Conservation (phyloP, 2,329 filamentous ascomycete genomes). For the Daldinia eschscholtzii region DNA sequence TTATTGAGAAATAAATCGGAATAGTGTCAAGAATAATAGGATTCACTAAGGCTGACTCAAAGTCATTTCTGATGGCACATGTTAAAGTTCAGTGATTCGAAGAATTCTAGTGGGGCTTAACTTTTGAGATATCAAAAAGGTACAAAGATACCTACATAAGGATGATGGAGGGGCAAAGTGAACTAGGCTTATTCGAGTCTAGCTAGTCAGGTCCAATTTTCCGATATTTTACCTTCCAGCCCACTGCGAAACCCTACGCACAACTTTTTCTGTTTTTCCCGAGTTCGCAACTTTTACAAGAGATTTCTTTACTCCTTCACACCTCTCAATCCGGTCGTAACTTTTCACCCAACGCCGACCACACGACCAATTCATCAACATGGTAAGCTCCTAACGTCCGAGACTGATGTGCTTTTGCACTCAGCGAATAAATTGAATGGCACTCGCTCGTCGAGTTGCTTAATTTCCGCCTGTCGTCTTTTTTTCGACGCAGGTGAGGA, state of each 20-base stretch:
- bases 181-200: conserved; percentile 29
- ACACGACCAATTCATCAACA: conserved; percentile 65
- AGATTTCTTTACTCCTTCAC: conserved; percentile 52
- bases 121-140: not conserved
- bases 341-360: conserved; percentile 61
- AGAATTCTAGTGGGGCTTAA: conserved; percentile 40
- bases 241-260: conserved; percentile 48
- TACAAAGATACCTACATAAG: conserved; percentile 16
- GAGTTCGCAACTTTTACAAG: conserved; percentile 47
- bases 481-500: conserved; percentile 66
- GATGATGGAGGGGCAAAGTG: conserved; percentile 39
- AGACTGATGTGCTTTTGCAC: conserved; percentile 53
- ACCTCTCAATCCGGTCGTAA: conserved; percentile 55
- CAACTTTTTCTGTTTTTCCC: conserved; percentile 45
- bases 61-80: conserved; percentile 1
- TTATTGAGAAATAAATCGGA: conserved; percentile 1
- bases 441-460: conserved; percentile 54
- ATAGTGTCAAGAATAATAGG: not conserved
- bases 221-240: conserved; percentile 46
- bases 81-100: conserved; percentile 7
- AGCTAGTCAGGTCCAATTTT: conserved; percentile 11
- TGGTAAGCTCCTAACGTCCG: conserved; percentile 67
- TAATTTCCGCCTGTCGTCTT: conserved; percentile 59
- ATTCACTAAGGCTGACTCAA: conserved; percentile 14
- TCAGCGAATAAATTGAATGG: conserved; percentile 50